Conservation (phyloP, 164 flowering plant genomes). For the Sextonia rubra region DNA sequence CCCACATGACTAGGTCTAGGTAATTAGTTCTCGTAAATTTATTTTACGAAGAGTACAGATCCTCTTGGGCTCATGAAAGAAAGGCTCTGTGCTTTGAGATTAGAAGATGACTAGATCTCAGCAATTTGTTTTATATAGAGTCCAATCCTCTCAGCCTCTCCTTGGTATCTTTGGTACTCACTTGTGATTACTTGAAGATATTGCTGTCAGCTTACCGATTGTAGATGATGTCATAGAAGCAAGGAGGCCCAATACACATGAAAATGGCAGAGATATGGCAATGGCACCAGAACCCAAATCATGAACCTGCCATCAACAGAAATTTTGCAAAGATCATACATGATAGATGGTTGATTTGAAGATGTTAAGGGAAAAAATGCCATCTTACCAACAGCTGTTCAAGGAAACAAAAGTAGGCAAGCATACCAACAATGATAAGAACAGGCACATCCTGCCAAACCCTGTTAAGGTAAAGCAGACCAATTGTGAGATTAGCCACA, state of each 20-base stretch:
- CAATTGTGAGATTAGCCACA: not conserved
- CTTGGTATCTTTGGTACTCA: too few relatives aligned
- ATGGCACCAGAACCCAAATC: constrained; percentile 77
- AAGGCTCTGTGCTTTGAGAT: too few relatives aligned
- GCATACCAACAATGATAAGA: constrained; percentile 89
- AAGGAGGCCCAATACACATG: constrained; percentile 87
- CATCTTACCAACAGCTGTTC: constrained; percentile 85
- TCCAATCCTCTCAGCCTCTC: too few relatives aligned
- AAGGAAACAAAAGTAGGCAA: constrained; percentile 92
- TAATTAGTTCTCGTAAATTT: too few relatives aligned
- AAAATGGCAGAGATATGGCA: constrained; percentile 84
- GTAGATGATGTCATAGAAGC: constrained; percentile 87
- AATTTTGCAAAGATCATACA: not conserved
- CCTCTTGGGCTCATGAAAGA: too few relatives aligned
- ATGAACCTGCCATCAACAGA: constrained; percentile 41
- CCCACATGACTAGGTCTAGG: too few relatives aligned
- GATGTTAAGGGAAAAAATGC: not conserved
- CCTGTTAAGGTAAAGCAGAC: constrained; percentile 33
- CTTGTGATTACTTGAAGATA: not conserved
- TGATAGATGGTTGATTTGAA: not conserved
- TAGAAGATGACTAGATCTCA: too few relatives aligned
- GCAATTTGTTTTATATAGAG: too few relatives aligned
- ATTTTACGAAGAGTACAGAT: too few relatives aligned
- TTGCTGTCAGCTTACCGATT: constrained; percentile 58
- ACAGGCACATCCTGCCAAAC: constrained; percentile 93